phyloP scores from a whole-genome alignment of 345 rosid genomes.

The Gossypium australe region DNA sequence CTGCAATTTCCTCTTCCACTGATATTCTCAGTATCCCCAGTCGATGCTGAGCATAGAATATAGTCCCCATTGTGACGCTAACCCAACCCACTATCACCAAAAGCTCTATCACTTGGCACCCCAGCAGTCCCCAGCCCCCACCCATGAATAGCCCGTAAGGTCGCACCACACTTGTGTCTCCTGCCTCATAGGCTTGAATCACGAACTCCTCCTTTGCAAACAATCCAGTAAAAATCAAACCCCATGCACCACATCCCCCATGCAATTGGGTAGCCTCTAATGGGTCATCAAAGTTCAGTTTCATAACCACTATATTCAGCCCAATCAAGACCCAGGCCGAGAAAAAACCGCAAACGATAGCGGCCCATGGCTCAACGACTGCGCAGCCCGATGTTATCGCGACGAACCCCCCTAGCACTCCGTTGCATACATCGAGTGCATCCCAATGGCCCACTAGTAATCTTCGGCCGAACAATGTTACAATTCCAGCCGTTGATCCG shows the following conservation, averaged over 20 bases:
- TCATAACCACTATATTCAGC: conserved; percentile 34
- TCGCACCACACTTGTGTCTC: conserved; percentile 29
- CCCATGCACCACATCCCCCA: conserved; percentile 70
- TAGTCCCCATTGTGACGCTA: conserved; percentile 50
- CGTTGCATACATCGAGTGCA: conserved; percentile 55
- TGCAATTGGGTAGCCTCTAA: conserved; percentile 54
- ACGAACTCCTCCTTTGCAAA: conserved; percentile 57
- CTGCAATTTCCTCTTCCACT: conserved; percentile 45
- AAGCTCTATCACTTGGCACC: conserved; percentile 40
- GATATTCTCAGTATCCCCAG: conserved; percentile 44
- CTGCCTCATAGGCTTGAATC: conserved; percentile 44
- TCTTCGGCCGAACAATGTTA: conserved; percentile 44
- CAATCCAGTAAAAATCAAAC: conserved; percentile 44
- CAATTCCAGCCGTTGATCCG: conserved; percentile 45
- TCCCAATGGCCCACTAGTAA: conserved; percentile 56
- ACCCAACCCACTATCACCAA: conserved; percentile 44
- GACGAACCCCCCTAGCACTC: conserved; percentile 52
- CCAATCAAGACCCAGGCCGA: conserved; percentile 55
- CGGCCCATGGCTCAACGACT: conserved; percentile 70
- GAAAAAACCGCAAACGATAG: conserved; percentile 49
- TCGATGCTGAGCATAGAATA: conserved; percentile 42
- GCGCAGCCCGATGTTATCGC: conserved; percentile 65
- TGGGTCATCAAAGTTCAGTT: conserved; percentile 52
- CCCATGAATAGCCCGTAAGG: conserved; percentile 55
- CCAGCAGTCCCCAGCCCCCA: conserved; percentile 54